Conservation (phyloP, 1,139 yeast genomes). For the Hansenula sp. region DNA sequence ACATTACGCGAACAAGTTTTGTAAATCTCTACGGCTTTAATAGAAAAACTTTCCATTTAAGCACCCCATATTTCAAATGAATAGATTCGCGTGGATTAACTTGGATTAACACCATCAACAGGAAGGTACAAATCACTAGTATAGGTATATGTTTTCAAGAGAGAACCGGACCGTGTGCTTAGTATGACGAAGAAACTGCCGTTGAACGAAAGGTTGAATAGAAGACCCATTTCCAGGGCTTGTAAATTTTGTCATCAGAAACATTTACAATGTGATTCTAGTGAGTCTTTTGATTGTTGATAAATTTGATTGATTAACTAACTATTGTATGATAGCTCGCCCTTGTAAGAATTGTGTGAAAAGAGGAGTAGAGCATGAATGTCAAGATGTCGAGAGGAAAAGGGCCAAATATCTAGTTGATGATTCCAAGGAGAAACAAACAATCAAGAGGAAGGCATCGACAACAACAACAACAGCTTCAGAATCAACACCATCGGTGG, state of each 20-base stretch:
- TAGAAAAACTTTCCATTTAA: background rate
- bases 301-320: background rate
- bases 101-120: no score
- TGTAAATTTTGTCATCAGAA: conserved; percentile 69
- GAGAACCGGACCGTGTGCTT: background rate
- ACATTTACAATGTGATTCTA: conserved; percentile 60
- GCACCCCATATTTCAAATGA: background rate
- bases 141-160: background rate
- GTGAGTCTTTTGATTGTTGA: conserved; percentile 1
- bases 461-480: background rate
- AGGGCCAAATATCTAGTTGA: conserved; percentile 33
- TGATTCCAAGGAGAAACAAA: conserved; percentile 3
- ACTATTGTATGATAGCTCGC: conserved; percentile 27
- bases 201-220: conserved; percentile 43
- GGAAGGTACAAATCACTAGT: no score
- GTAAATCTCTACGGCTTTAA: no score
- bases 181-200: conserved; percentile 63
- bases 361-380: conserved; percentile 49
- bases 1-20: no score
- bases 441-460: conserved; percentile 1
- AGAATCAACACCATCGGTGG: background rate
- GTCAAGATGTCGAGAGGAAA: conserved; percentile 60
- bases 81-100: background rate
- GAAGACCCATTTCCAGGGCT: conserved; percentile 65
- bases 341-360: conserved; percentile 72